Evolutionary conservation across 1,284 basidiomycete species (phyloP), one percentile per base, ranked within the genome.

Genomic region (Inonotus obliquus): DNA sequence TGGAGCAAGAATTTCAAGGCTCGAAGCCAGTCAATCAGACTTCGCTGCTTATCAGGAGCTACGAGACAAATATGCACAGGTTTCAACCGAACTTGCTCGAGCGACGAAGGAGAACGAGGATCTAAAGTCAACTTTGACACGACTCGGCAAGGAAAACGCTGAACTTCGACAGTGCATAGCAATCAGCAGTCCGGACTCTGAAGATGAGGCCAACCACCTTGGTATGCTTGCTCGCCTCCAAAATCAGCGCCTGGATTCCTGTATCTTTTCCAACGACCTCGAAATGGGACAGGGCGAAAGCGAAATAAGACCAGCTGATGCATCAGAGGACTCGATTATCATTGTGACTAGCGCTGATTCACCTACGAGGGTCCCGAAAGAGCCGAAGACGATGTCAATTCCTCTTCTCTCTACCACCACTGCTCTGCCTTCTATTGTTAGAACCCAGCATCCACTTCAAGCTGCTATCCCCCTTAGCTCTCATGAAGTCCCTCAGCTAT

Each of bases 311-410:
- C 6, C n/a, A 23, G n/a, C 14, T 23, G 60, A 57, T 9, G 38
- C 21, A 32, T 52, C 57, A 4, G 61, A 63, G 14, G 61, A 63
- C 21, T 59, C 57, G 21, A 39, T 63, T 17, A 41, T 63, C n/a
- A 63, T 63, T 41, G 35, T 63, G 41, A 59, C 61, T 10, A 27
- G 25, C 5, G 11, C 38, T 14, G 51, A 14, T 10, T 29, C 25
- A 5, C 27, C 51, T 11, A 29, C 21, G 10, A 39, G 19, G 53
- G 9, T 10, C 53, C 14, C 21, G 6, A 10, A 38, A n/a, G 27
- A 27, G 21, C 11, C 53, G 4, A 14, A 23, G 35, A 49, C 27
- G 25, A 1, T 49, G 48, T 39, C 21, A 4, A 25, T 14, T n/a
- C 23, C 47, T 7, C 23, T 23, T 10, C 14, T 23, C n/a, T 19